Conservation (phyloP, 495 filamentous ascomycete genomes). For the Pseudevernia furfuracea region DNA sequence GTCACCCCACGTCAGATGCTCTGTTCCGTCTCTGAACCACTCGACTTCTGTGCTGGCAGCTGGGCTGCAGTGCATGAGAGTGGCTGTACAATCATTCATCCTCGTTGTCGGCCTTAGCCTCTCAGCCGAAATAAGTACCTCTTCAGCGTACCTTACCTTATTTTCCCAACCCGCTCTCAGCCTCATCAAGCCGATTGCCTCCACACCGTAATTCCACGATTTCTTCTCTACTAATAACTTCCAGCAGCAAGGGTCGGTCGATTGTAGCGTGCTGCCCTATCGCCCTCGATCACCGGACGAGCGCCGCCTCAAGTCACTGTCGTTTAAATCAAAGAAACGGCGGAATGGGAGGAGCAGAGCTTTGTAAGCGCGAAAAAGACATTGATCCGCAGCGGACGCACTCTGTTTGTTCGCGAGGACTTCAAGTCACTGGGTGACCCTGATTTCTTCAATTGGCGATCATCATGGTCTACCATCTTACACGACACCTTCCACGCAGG, state of each 20-base stretch:
- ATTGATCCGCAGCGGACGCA: constrained; percentile 1
- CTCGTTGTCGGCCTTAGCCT: too few species aligned
- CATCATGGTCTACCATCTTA: constrained; percentile 11
- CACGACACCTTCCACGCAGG: constrained; percentile 2
- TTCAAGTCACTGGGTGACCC: background rate
- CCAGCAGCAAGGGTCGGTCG: constrained; percentile 16
- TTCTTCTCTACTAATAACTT: constrained; percentile 4
- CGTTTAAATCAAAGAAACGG: background rate
- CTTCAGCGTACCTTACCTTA: too few species aligned
- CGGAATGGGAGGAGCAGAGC: background rate
- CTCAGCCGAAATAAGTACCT: too few species aligned
- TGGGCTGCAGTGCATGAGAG: too few species aligned
- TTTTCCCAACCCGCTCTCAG: too few species aligned
- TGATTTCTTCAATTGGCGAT: constrained; percentile 5
- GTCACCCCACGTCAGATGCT: too few species aligned
- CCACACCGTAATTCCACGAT: too few species aligned
- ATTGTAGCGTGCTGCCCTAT: constrained; percentile 7
- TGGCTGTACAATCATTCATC: too few species aligned
- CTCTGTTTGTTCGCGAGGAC: constrained; percentile 1
- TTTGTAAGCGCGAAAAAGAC: background rate
- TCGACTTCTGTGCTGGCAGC: too few species aligned
- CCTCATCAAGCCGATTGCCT: too few species aligned
- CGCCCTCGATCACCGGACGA: background rate
- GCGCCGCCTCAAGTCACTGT: constrained; percentile 3
- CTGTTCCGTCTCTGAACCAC: too few species aligned